Conservation (phyloP, 768 basidiomycete species). For the Suillus occidentalis region DNA sequence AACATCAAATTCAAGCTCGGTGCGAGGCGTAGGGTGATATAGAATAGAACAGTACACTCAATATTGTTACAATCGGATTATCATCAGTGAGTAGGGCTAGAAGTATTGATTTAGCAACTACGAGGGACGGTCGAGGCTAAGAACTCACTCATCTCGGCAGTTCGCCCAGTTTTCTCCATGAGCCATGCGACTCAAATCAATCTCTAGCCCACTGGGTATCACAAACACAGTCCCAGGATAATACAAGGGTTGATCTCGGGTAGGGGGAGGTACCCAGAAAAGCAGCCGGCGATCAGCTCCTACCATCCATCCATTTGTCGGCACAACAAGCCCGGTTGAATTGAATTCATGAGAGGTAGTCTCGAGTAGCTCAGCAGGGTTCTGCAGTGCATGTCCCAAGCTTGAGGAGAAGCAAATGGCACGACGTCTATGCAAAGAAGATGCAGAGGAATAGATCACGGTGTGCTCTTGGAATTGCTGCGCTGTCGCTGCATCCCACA, state of each 20-base stretch:
- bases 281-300: neutral
- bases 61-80: neutral
- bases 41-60: neutral
- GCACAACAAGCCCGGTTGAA: too few relatives aligned
- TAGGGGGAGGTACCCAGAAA: neutral
- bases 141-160: neutral
- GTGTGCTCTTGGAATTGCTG: neutral
- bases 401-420: conserved; percentile 1
- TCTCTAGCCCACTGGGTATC: neutral
- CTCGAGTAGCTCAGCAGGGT: neutral
- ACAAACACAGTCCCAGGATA: neutral
- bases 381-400: neutral
- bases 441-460: neutral
- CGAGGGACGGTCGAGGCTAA: neutral
- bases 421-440: neutral
- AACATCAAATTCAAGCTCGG: too few relatives aligned
- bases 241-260: neutral
- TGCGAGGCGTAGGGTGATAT: neutral
- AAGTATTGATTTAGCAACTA: neutral
- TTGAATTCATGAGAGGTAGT: too few relatives aligned
- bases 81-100: neutral
- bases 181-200: neutral
- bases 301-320: neutral
- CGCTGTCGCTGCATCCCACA: conserved; percentile 19
- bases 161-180: neutral